Evolutionary conservation across 257 asterid genomes (phyloP), one percentile per base, ranked within the genome.

Genomic region (Leonotis leonurus): DNA sequence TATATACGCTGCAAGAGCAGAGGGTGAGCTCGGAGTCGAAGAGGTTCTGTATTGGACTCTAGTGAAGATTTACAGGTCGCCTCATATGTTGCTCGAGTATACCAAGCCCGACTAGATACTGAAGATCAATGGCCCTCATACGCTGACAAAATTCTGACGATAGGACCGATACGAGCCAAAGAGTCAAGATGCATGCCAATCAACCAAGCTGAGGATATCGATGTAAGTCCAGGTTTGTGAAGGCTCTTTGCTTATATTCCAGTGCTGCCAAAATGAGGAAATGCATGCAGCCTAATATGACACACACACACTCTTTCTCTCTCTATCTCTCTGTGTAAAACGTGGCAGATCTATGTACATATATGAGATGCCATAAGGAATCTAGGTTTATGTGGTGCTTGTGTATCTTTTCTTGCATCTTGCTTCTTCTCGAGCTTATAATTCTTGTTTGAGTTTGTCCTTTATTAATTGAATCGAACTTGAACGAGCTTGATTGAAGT

Each of bases 11-110:
- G 94, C 98, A 46, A 80, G 98, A 68, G 95, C 98, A 43, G 98
- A 88, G 78, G 98, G 96, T 41, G 98, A 87, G 74, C 90, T 90
- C 26, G 95, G 85, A 59, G 95, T 90, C n/a, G 98, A 90, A 78
- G 98, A 90, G 81, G 89, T 85, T 49, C 83, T 87, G 11, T 87
- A 87, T 70, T 87, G 96, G 97, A 90, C 95, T 3, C 60, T 87
- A 45, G 84, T 90, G 25, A 90, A 90, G 91, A 90, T 90, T 60
- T 90, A 90, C 76, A 67, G 96, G 77, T 90, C 96, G 17, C 97
- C 97, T 0, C 97, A 90, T 65, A 85, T 87, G 96, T 70, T 90
- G 77, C 91, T 90, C 41, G 98, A 90, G 80, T 88, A 87, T 29
- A 90, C 98, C 4, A 87, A 80, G 36, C 85, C 83, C n/a, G 95